phyloP scores from a whole-genome alignment of 495 filamentous ascomycete species.

The Xylaria castorea region DNA sequence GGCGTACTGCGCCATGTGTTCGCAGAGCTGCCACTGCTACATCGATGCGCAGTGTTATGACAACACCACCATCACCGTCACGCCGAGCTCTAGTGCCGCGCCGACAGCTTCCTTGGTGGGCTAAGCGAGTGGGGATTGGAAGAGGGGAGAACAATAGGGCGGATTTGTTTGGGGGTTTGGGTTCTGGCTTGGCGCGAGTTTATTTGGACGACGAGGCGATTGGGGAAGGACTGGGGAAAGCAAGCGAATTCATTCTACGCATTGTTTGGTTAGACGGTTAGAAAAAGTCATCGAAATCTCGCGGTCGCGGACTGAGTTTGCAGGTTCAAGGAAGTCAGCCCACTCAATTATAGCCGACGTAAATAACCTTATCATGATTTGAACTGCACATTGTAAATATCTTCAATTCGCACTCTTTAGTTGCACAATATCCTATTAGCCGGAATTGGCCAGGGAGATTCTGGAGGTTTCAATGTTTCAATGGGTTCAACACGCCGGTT shows the following conservation, averaged over 20 bases:
- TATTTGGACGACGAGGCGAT: neutral
- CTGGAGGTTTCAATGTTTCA: neutral
- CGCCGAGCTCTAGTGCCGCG: conserved; percentile 24
- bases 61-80: conserved; percentile 20
- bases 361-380: neutral
- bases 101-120: neutral
- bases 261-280: neutral
- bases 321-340: neutral
- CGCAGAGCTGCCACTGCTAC: conserved; percentile 30
- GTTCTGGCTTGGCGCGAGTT: neutral
- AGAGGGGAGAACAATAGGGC: neutral
- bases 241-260: neutral
- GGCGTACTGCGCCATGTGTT: conserved; percentile 29
- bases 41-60: conserved; percentile 35
- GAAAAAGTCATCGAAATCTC: neutral
- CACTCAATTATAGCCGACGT: neutral
- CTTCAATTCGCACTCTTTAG: neutral
- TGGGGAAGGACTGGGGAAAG: neutral
- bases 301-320: neutral
- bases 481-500: neutral
- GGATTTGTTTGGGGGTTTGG: neutral
- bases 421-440: neutral
- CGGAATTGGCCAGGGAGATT: neutral
- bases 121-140: neutral
- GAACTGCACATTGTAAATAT: neutral